Percentiles rank a stretch among this genome's conserved stretches.
Evolutionary conservation across 2,329 filamentous ascomycete species (phyloP).

Genomic region (Leptosphaerulina australis): DNA sequence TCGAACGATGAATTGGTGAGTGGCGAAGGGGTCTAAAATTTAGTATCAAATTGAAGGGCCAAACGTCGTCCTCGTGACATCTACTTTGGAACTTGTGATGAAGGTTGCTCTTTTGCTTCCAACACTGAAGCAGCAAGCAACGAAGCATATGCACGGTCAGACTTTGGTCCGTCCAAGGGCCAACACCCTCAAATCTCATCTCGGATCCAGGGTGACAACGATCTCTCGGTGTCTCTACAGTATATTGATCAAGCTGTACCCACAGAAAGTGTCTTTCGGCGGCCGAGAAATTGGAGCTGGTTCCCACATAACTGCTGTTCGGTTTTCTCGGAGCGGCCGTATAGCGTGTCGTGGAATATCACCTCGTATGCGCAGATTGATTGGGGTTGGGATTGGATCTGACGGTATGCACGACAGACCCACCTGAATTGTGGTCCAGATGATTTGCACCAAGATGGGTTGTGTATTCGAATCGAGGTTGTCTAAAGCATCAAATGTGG

Average conservation of each 20-base stretch:
- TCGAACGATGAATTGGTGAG: no score
- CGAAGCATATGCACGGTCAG: neutral
- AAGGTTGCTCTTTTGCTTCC: no score
- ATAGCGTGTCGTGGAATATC: neutral
- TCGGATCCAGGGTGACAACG: neutral
- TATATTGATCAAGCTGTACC: neutral
- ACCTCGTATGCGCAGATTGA: constrained; percentile 10
- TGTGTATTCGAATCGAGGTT: neutral
- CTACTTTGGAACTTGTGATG: no score
- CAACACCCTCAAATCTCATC: neutral
- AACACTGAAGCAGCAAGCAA: no score
- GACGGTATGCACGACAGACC: constrained; percentile 1
- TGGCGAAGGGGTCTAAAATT: no score
- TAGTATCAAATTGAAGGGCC: no score
- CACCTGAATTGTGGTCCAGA: constrained; percentile 3
- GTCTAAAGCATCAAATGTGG: neutral
- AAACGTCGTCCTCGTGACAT: no score
- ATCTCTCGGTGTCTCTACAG: neutral
- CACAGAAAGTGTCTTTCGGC: neutral
- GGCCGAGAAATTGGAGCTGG: neutral
- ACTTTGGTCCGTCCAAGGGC: neutral
- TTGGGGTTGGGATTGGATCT: neutral
- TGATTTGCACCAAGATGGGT: neutral
- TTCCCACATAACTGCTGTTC: neutral
- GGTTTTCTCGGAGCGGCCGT: constrained; percentile 1